These are phyloP conservation scores for Jamesozyma spencerorum DNA, from an alignment of 805 yeast genomes.

Conservation along the genomic window DNA sequence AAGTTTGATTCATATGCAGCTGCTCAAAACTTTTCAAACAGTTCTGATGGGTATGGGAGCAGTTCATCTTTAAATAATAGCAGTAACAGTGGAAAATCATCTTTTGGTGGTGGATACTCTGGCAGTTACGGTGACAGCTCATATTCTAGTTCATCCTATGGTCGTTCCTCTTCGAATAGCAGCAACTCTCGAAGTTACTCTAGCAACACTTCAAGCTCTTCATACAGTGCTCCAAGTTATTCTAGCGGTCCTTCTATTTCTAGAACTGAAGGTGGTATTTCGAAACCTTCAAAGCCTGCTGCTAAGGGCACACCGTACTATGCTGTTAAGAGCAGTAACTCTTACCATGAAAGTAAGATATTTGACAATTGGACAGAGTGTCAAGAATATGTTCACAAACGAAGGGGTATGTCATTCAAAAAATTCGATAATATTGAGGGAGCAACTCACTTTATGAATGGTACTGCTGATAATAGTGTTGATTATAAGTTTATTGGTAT, in stretches of 20 bases:
- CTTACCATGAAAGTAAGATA: conserved; percentile 20
- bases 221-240: neutral
- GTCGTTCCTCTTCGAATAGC: neutral
- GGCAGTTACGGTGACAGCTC: too few relatives aligned
- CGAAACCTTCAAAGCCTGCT: neutral
- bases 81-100: neutral
- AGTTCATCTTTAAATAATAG: neutral
- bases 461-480: conserved; percentile 8
- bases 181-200: neutral
- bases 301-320: conserved; percentile 15
- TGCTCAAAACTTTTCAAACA: conserved; percentile 37
- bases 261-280: neutral
- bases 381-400: conserved; percentile 21
- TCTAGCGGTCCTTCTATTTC: neutral
- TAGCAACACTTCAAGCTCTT: neutral
- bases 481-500: conserved; percentile 19
- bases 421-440: conserved; percentile 31
- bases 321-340: conserved; percentile 28
- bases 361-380: conserved; percentile 30
- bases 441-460: conserved; percentile 29
- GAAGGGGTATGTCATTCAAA: conserved; percentile 35
- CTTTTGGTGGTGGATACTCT: too few relatives aligned
- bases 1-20: conserved; percentile 40
- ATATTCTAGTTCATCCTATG: neutral
- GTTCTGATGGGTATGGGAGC: neutral